Base-by-base conservation (phyloP, 2,329 filamentous ascomycete genomes). In the Tetracladium maxilliforme region DNA sequence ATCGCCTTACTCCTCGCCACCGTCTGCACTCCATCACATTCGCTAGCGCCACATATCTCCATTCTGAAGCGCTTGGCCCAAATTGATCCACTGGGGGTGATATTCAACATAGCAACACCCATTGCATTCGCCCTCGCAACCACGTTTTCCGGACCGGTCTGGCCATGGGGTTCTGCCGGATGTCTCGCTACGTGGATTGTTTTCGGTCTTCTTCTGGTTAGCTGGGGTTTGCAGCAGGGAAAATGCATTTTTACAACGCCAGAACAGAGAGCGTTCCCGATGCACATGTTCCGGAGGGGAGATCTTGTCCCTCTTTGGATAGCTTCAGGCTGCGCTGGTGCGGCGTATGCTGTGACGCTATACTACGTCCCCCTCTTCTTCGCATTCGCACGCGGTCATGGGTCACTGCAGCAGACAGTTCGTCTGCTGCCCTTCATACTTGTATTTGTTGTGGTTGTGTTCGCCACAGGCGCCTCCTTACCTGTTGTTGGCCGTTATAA, bases 311-410 rank as follows among this genome's bases (percentile, higher is more conserved):
- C 3, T 40, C 43, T 8, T 31, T 48, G 12, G 13, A 11, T 3
- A 16, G 14, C 11, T n/a, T 6, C 5, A 7, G 5, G 14, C 12
- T n/a, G 6, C n/a, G 3, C 7, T n/a, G 7, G 5, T 10, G 12
- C 34, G 2, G 35, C 40, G 27, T 40, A 41, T 27, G 54, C 45
- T 25, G 53, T 52, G 3, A 70, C 61, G 41, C 45, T 70, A 7
- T 48, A 54, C 14, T 50, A 55, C 25, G 48, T 60, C 23, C 54
- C 64, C 16, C 61, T 67, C 30, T 55, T 56, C 35, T 63, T 61
- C 25, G 58, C 61, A 25, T 61, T 62, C 28, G 58, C 64, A 17
- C 51, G 56, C 8, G 52, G 51, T 19, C 46, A 63, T 14, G 48
- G 52, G 2, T 56, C 56, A 6, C 56, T 64, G 9, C 65, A 52